phyloP scores from a whole-genome alignment of 2,329 filamentous ascomycete genomes.

The Chrysosporium keratinophilum region DNA sequence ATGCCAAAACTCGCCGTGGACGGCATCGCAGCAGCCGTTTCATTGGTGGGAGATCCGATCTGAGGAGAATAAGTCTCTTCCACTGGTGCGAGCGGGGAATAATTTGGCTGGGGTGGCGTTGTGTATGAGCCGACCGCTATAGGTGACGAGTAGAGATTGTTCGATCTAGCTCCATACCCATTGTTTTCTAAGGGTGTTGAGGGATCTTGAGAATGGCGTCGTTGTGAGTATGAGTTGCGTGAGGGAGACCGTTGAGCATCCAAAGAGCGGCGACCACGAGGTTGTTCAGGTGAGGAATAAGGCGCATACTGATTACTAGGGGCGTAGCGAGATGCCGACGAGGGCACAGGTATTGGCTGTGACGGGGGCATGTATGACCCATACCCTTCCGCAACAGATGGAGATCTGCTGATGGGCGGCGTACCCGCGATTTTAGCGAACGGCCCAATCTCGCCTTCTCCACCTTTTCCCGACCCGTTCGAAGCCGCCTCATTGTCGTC shows the following conservation, averaged over 20 bases:
- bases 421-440: constrained; percentile 73
- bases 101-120: constrained; percentile 29
- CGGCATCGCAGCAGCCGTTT: background rate
- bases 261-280: constrained; percentile 41
- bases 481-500: constrained; percentile 64
- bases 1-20: constrained; percentile 1
- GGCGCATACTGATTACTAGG: constrained; percentile 38
- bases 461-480: constrained; percentile 47
- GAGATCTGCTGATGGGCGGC: constrained; percentile 62
- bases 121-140: constrained; percentile 14
- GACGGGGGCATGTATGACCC: constrained; percentile 42
- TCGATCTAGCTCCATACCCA: constrained; percentile 24
- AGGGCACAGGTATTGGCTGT: constrained; percentile 26
- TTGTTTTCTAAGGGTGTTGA: constrained; percentile 27
- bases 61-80: constrained; percentile 28
- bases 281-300: constrained; percentile 44
- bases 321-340: constrained; percentile 34
- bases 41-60: constrained; percentile 12
- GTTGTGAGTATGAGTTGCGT: constrained; percentile 25
- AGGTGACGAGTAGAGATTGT: constrained; percentile 23
- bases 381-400: constrained; percentile 67
- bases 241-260: constrained; percentile 38
- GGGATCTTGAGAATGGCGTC: constrained; percentile 31
- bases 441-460: constrained; percentile 56
- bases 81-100: constrained; percentile 33